A percentile compares a stretch with the other conserved stretches of the same genome.
Conservation (phyloP, 2,329 filamentous ascomycete genomes). For the Diaporthe citri region DNA sequence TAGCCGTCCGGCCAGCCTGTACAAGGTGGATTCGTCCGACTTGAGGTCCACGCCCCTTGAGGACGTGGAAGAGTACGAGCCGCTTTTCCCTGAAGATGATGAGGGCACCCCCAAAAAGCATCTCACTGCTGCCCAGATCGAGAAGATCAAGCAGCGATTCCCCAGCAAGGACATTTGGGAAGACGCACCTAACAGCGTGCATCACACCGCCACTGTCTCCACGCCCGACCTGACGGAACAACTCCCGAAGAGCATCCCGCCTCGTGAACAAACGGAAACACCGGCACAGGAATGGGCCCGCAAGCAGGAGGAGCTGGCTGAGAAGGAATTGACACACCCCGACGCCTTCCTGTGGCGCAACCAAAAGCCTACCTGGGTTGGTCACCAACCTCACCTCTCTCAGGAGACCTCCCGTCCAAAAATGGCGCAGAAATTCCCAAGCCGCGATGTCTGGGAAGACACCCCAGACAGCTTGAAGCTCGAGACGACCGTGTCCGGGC, state of each 20-base stretch:
- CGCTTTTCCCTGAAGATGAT: constrained; percentile 87
- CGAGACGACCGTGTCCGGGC: constrained; percentile 77
- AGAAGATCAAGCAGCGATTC: constrained; percentile 76
- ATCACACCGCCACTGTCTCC: constrained; percentile 84
- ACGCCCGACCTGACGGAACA: constrained; percentile 74
- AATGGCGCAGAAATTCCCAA: constrained; percentile 82
- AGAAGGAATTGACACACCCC: constrained; percentile 62
- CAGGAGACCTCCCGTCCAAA: constrained; percentile 64
- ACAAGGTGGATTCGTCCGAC: constrained; percentile 68
- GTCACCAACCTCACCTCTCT: constrained; percentile 62
- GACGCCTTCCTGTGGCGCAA: constrained; percentile 67
- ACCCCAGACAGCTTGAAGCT: constrained; percentile 85
- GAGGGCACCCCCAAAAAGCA: constrained; percentile 60
- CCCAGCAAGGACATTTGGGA: constrained; percentile 98
- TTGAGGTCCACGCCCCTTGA: constrained; percentile 79
- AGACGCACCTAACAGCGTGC: constrained; percentile 88
- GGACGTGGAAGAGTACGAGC: constrained; percentile 94
- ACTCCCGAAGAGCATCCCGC: constrained; percentile 47
- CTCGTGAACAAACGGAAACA: constrained; percentile 61
- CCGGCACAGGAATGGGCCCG: constrained; percentile 75
- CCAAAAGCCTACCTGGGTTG: constrained; percentile 62
- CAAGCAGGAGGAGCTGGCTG: constrained; percentile 74
- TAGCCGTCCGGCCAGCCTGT: constrained; percentile 74
- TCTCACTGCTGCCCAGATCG: constrained; percentile 51
- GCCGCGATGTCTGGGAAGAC: constrained; percentile 95